Conservation (phyloP, 306 rosid species). For the Lupinus albus region DNA sequence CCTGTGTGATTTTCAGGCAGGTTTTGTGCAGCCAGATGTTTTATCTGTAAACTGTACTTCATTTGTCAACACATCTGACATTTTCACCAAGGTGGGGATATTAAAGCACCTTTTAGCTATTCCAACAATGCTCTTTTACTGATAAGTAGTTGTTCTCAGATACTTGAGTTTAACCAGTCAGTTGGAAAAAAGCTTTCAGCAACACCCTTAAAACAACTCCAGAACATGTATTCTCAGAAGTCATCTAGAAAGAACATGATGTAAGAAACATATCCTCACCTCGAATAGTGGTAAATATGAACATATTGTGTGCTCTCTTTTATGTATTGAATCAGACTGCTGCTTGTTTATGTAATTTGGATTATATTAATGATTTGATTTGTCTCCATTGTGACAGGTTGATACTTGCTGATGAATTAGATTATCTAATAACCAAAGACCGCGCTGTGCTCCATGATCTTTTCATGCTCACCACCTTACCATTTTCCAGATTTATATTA, state of each 20-base stretch:
- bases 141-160: constrained; percentile 49
- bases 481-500: constrained; percentile 80
- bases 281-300: not conserved
- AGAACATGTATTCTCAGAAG: constrained; percentile 67
- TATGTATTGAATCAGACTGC: not conserved
- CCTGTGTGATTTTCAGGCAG: constrained; percentile 50
- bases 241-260: constrained; percentile 58
- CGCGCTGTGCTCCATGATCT: constrained; percentile 87
- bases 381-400: constrained; percentile 51
- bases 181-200: constrained; percentile 52
- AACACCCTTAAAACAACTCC: constrained; percentile 76
- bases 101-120: constrained; percentile 4
- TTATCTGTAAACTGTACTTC: constrained; percentile 72
- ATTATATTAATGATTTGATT: constrained; percentile 4
- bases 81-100: constrained; percentile 71
- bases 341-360: constrained; percentile 34
- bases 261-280: constrained; percentile 49
- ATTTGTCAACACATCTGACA: constrained; percentile 69
- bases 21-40: constrained; percentile 61
- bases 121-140: constrained; percentile 19
- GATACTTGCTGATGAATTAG: constrained; percentile 88
- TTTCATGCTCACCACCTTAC: constrained; percentile 88
- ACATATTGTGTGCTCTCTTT: not conserved
- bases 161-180: constrained; percentile 51
- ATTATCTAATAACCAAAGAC: constrained; percentile 84